Conservation (phyloP, 202 grass and related monocot species). For the Carex sylvatica region DNA sequence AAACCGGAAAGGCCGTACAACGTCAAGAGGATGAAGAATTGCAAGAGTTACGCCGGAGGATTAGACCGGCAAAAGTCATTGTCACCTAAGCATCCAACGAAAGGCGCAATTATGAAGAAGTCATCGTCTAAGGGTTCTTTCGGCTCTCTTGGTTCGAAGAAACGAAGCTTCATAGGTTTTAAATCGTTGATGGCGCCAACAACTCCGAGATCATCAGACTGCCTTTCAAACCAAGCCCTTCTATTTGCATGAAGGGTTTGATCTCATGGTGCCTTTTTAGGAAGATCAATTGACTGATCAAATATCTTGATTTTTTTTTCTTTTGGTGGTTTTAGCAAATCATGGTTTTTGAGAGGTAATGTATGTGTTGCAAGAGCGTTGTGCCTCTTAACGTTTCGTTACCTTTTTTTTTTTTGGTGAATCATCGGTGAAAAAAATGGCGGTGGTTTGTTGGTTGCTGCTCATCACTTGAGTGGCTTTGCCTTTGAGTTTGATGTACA, state of each 20-base stretch:
- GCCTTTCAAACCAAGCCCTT: conserved; percentile 39
- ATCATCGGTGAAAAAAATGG: conserved; percentile 1
- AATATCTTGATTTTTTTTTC: conserved; percentile 22
- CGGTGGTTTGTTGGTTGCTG: neutral
- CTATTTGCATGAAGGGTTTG: conserved; percentile 47
- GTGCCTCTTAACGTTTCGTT: neutral
- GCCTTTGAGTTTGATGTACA: conserved; percentile 18
- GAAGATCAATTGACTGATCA: conserved; percentile 23
- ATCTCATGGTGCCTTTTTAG: neutral
- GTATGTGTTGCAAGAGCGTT: neutral
- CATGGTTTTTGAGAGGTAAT: neutral
- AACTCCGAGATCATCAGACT: conserved; percentile 13
- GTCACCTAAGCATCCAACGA: conserved; percentile 30
- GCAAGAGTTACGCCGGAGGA: conserved; percentile 50
- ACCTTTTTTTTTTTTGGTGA: too few species aligned
- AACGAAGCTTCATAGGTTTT: conserved; percentile 21
- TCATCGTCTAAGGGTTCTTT: neutral
- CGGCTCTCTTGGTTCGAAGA: conserved; percentile 5
- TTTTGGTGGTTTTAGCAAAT: conserved; percentile 16
- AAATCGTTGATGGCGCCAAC: conserved; percentile 9
- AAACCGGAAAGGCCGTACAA: conserved; percentile 50
- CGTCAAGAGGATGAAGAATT: conserved; percentile 38
- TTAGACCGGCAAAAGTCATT: conserved; percentile 31
- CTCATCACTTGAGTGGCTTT: neutral
- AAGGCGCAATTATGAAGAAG: conserved; percentile 22